Base-by-base conservation (phyloP, 345 rosid genomes). In the Citrus cavaleriei region DNA sequence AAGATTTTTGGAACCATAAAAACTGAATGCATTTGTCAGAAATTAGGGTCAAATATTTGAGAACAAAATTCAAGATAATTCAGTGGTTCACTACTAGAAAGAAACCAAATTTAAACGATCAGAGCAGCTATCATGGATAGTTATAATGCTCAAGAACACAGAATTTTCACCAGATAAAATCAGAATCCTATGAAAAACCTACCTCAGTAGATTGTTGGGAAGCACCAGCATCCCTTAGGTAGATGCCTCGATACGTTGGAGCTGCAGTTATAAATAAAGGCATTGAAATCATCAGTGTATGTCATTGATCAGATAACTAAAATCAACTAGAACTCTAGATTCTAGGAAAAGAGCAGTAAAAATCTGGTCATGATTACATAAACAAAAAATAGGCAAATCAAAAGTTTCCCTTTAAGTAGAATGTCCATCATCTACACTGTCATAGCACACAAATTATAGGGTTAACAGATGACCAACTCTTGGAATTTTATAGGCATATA, bases 201-300 rank as follows among this genome's bases (percentile, higher is more conserved):
- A 93, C 99, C 99, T 96, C 98, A 40, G 95, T 82, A 78, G 93
- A 84, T 73, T 87, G 93, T 83, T 74, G 83, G 86, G 95, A 88
- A 80, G 89, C 82, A 74, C 85, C 81, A 78, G 92, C 88, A 72
- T 96, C 98, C 88, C 98, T 89, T 75, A 96, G 86, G 86, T 96
- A 94, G 84, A 94, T 89, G 76, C 98, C 98, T n/a, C 98, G 89
- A 75, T 88, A 89, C 62, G 88, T 75, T 70, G 98, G 93, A 82
- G 92, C 99, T 96, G 92, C 85, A 73, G 66, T 80, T 54, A 83
- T 51, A 85, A 73, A 46, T 6, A 27, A 75, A 75, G 14, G 78
- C 46, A 27, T 63, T 63, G 77, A 35, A 54, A 80, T 3, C 64
- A 57, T 34, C 74, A 73, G 76, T 42, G 78, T 40, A 46, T 46